Percentiles rank a stretch among this genome's conserved stretches.
These are phyloP conservation scores for Trichoderma harzianum DNA, from an alignment of 2,329 filamentous ascomycete genomes.

Conservation along the genomic window DNA sequence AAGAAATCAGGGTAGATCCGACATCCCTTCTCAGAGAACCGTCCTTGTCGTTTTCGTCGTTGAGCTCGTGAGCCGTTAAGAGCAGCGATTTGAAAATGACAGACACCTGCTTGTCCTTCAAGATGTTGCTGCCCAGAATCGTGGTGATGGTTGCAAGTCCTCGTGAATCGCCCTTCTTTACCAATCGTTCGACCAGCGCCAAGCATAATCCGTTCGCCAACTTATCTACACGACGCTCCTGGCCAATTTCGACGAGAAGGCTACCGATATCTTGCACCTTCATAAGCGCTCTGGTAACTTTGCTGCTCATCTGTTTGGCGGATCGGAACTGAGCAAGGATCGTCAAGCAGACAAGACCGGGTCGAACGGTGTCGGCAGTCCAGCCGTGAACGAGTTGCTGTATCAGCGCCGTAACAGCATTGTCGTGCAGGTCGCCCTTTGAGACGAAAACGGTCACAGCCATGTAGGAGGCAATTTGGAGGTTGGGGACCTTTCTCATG, in stretches of 20 bases:
- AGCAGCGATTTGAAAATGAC: slow-evolving; percentile 65
- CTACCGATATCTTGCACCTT: slow-evolving; percentile 59
- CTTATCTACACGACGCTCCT: slow-evolving; percentile 65
- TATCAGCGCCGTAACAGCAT: slow-evolving; percentile 82
- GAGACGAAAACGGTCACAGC: slow-evolving; percentile 80
- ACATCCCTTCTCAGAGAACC: slow-evolving; percentile 60
- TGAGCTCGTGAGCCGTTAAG: slow-evolving; percentile 55
- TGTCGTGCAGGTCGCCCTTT: slow-evolving; percentile 76
- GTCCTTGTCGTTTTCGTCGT: slow-evolving; percentile 51
- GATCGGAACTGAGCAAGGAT: slow-evolving; percentile 78
- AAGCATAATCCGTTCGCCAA: slow-evolving; percentile 69
- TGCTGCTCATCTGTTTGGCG: slow-evolving; percentile 64
- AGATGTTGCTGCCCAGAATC: slow-evolving; percentile 56
- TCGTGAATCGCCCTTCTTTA: slow-evolving; percentile 55
- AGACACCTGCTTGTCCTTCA: slow-evolving; percentile 61
- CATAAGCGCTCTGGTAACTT: slow-evolving; percentile 66
- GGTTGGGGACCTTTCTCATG: slow-evolving; percentile 70
- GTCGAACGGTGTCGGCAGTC: slow-evolving; percentile 66
- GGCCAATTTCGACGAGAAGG: slow-evolving; percentile 58
- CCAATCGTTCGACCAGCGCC: slow-evolving; percentile 59
- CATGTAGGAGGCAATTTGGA: slow-evolving; percentile 89
- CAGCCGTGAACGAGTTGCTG: slow-evolving; percentile 78
- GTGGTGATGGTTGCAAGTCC: slow-evolving; percentile 59
- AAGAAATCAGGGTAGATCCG: slow-evolving; percentile 61
- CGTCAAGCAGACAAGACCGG: slow-evolving; percentile 75